Conservation (phyloP, 2,329 filamentous ascomycete genomes). For the Arthrobotrys entomopaga region DNA sequence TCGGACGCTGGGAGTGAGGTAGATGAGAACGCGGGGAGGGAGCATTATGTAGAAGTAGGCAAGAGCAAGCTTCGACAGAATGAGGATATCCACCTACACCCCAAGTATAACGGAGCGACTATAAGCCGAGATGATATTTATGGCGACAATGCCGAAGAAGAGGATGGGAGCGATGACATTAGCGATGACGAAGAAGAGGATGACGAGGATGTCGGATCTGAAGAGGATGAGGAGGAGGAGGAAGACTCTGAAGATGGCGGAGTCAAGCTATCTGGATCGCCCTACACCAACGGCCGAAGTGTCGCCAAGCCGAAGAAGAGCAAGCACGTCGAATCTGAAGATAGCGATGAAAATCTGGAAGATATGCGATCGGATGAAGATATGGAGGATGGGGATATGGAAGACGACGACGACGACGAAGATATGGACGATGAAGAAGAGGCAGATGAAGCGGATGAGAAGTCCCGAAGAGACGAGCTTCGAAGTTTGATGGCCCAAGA, state of each 20-base stretch:
- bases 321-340: constrained; percentile 59
- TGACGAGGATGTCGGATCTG: constrained; percentile 59
- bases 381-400: constrained; percentile 64
- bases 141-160: constrained; percentile 65
- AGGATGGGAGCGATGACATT: constrained; percentile 58
- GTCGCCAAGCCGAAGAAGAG: constrained; percentile 49
- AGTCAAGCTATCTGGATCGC: constrained; percentile 55
- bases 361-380: constrained; percentile 56
- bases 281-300: constrained; percentile 34
- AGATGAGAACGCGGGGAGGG: constrained; percentile 72
- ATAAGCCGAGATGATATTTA: constrained; percentile 77
- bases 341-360: constrained; percentile 62
- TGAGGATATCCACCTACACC: constrained; percentile 75
- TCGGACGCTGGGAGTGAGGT: constrained; percentile 66
- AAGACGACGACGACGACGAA: constrained; percentile 66
- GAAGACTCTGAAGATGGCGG: constrained; percentile 56
- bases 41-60: constrained; percentile 85
- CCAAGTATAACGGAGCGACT: constrained; percentile 80
- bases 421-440: constrained; percentile 57
- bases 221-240: constrained; percentile 58
- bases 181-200: constrained; percentile 53
- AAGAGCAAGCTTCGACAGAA: constrained; percentile 85
- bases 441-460: constrained; percentile 60
- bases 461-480: constrained; percentile 68
- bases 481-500: constrained; percentile 75